Percentiles rank a stretch among this genome's conserved stretches.
Evolutionary conservation across 305 asterid genomes (phyloP).

Genomic region (Fraxinus baroniana): DNA sequence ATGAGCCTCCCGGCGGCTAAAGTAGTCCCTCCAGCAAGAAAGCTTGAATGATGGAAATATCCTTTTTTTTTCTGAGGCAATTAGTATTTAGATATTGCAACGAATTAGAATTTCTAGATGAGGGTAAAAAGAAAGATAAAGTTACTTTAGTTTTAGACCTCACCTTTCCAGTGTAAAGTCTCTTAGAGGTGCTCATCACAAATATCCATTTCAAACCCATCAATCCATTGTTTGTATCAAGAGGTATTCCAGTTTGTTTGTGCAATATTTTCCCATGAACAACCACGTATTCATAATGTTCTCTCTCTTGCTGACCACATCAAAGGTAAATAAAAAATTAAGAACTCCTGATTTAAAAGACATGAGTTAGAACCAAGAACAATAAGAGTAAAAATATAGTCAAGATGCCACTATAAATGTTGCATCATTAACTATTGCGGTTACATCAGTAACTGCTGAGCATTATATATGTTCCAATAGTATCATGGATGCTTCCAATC

Average conservation of each 20-base stretch:
- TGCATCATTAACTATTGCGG: background rate
- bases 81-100: constrained; percentile 1
- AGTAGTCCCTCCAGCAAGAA: constrained; percentile 65
- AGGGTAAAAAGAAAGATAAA: background rate
- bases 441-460: background rate
- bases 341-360: background rate
- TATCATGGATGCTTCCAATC: constrained; percentile 2
- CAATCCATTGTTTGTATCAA: constrained; percentile 36
- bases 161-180: constrained; percentile 52
- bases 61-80: constrained; percentile 64
- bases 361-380: constrained; percentile 5
- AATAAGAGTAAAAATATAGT: constrained; percentile 2
- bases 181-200: constrained; percentile 58
- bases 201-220: constrained; percentile 57
- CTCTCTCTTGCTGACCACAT: constrained; percentile 49
- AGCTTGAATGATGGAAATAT: constrained; percentile 58
- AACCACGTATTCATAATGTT: constrained; percentile 38
- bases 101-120: background rate
- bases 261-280: constrained; percentile 48
- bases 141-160: constrained; percentile 2
- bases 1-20: constrained; percentile 72
- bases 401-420: background rate
- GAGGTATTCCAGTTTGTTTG: constrained; percentile 39
- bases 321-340: constrained; percentile 12
- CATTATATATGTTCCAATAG: background rate